Conservation (phyloP, 192 early-diverging fungal genomes). For the Gigaspora rosea region DNA sequence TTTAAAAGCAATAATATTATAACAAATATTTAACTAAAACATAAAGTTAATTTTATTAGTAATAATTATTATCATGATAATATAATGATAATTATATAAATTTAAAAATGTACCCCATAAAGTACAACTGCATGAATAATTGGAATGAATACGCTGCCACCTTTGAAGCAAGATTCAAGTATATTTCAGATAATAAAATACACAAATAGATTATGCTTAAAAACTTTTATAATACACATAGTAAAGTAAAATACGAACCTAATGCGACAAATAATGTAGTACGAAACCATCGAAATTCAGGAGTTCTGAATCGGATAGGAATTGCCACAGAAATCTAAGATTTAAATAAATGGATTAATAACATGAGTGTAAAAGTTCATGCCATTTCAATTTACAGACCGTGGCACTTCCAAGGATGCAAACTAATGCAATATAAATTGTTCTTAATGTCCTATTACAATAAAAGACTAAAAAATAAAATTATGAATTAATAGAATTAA, state of each 20-base stretch:
- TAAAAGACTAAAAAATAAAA: slow-evolving; percentile 40
- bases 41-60: background rate
- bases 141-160: slow-evolving; percentile 72
- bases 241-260: slow-evolving; percentile 31
- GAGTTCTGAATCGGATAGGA: slow-evolving; percentile 65
- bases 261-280: slow-evolving; percentile 77
- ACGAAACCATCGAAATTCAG: slow-evolving; percentile 77
- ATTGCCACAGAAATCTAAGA: slow-evolving; percentile 46
- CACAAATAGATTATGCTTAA: too few relatives aligned
- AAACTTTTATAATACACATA: too few relatives aligned
- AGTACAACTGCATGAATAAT: slow-evolving; percentile 60
- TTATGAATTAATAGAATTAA: background rate
- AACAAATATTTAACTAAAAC: slow-evolving; percentile 29
- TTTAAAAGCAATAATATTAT: slow-evolving; percentile 61
- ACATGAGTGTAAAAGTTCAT: background rate
- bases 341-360: background rate
- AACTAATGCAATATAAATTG: slow-evolving; percentile 60
- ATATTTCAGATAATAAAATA: too few relatives aligned
- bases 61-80: background rate
- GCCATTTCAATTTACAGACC: slow-evolving; percentile 31
- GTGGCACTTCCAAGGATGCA: slow-evolving; percentile 62
- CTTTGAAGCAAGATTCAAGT: too few relatives aligned
- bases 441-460: slow-evolving; percentile 43
- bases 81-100: too few relatives aligned
- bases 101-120: slow-evolving; percentile 61